These are phyloP conservation scores for Hypoxylon lienhwacheense DNA, from an alignment of 495 filamentous ascomycete genomes.

Conservation along the genomic window DNA sequence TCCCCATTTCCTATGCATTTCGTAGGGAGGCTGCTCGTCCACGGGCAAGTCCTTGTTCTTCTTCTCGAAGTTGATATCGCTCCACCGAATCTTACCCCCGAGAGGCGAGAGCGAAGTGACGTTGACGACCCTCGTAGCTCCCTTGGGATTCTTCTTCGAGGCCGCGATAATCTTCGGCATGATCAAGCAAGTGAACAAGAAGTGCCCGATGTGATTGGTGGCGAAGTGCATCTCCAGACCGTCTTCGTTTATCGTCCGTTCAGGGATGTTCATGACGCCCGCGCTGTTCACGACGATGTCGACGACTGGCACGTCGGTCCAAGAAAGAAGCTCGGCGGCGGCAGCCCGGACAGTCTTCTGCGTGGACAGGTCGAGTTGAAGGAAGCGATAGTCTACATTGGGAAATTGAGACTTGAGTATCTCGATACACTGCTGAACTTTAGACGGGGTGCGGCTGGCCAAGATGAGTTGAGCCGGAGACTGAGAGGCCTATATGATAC, in stretches of 20 bases:
- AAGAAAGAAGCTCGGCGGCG: conserved; percentile 44
- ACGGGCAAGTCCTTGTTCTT: conserved; percentile 44
- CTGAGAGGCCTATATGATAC: conserved; percentile 43
- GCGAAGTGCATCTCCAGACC: conserved; percentile 60
- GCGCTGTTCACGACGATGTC: conserved; percentile 54
- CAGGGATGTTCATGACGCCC: conserved; percentile 43
- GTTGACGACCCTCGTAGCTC: conserved; percentile 49
- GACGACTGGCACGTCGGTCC: conserved; percentile 43
- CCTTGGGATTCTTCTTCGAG: conserved; percentile 40
- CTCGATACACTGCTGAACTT: conserved; percentile 44
- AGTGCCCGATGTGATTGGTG: conserved; percentile 61
- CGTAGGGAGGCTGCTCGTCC: conserved; percentile 43
- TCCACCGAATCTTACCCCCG: conserved; percentile 42
- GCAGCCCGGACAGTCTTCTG: conserved; percentile 49
- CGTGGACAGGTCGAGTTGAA: conserved; percentile 49
- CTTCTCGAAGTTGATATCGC: conserved; percentile 49
- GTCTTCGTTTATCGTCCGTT: conserved; percentile 38
- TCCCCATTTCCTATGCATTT: conserved; percentile 36
- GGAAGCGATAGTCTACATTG: conserved; percentile 42
- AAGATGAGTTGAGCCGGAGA: conserved; percentile 48
- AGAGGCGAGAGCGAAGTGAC: conserved; percentile 43
- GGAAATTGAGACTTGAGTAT: conserved; percentile 42
- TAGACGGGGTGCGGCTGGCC: conserved; percentile 43
- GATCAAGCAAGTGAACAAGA: conserved; percentile 54
- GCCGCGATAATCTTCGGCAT: conserved; percentile 50